These are phyloP conservation scores for Pavlovales sp. DNA, from an alignment of 208 protist genomes.

Conservation along the genomic window DNA sequence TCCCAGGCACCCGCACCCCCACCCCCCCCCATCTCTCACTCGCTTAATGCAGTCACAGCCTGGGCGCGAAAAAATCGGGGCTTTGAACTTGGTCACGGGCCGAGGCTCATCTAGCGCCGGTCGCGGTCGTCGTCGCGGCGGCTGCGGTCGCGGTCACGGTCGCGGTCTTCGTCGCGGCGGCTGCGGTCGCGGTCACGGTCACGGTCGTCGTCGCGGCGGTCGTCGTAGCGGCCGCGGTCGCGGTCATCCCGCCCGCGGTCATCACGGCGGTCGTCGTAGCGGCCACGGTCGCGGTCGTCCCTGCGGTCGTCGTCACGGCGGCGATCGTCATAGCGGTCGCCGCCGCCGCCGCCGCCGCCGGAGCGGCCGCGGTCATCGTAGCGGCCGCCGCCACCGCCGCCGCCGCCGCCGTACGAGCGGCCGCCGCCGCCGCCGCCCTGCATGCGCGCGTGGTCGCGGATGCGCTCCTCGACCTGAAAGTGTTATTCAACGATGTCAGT, in stretches of 20 bases:
- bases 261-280: neutral
- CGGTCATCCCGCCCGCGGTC: neutral
- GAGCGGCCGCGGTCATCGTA: neutral
- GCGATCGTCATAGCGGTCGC: neutral
- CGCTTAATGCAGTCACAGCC: too few relatives aligned
- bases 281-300: neutral
- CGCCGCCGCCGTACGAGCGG: too few relatives aligned
- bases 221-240: neutral
- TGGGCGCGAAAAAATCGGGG: too few relatives aligned
- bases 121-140: neutral
- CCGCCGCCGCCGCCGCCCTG: too few relatives aligned
- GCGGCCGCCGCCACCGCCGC: too few relatives aligned
- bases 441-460: neutral
- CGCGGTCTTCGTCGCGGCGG: neutral
- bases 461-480: neutral
- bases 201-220: neutral
- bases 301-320: neutral
- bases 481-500: too few relatives aligned
- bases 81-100: too few relatives aligned
- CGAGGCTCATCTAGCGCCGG: too few relatives aligned
- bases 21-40: too few relatives aligned
- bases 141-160: too few relatives aligned
- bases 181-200: neutral
- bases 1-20: too few relatives aligned
- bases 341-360: too few relatives aligned